Base-by-base conservation (phyloP, 306 rosid species). In the Urtica urens region DNA sequence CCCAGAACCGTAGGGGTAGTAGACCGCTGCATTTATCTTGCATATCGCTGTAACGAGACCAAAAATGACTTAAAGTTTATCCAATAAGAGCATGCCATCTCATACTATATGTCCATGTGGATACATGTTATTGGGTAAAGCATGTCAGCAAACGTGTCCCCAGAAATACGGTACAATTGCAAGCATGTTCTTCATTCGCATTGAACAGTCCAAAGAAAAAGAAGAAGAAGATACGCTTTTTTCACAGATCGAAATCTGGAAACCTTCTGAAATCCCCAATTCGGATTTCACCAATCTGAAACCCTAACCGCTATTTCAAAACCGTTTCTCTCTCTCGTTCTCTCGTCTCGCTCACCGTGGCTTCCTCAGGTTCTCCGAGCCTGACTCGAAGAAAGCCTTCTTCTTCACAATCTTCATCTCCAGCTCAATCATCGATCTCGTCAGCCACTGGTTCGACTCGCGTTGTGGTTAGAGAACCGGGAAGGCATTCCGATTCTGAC, bases 311-410 rank as follows among this genome's bases (percentile, higher is more conserved):
- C 11, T 19, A 16, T 7, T 2, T 12, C 46, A 13, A 41, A 8
- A 41, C 10, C 46, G 7, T 10, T 2, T 23, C 25, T 39, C 23
- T n/a, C 25, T 27, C 50, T 63, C 63, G 30, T 57, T 62, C 44
- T 42, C 19, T 42, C 72, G 66, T 46, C 53, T 66, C 78, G 64
- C 68, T 56, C 62, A 83, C 76, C 87, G 99, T 92, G 96, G 99
- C 96, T 80, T 74, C 99, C 70, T 69, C 94, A 50, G 94, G 85
- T 17, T 77, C 97, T 6, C 72, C 73, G 43, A 66, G 73, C 34
- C 34, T 85, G 39, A 66, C 87, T 37, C 87, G 99, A 67, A 92
- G 99, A 79, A 92, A 92, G 60, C 56, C 72, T 19, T 46, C 84
- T 35, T 73, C 90, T 10, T 67, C 85, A 1, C 28, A 79, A 4